Base-by-base conservation (phyloP, 2,329 filamentous ascomycete species). In the Diaporthe citri region DNA sequence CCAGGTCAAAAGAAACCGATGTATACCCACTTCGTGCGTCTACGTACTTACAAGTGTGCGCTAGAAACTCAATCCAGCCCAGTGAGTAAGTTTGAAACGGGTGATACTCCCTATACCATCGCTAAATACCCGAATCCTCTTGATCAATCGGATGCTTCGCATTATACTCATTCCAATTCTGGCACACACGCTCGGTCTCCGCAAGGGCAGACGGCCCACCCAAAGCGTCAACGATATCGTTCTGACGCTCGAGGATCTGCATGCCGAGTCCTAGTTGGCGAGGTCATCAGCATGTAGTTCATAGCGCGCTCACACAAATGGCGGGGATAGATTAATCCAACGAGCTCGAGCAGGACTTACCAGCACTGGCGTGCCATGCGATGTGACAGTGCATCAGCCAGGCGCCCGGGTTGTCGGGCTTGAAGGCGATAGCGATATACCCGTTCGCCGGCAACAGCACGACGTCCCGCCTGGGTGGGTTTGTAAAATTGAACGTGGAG, bases 371-470 rank as follows among this genome's bases (percentile, higher is more conserved):
- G 76, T 89, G 87, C 86, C 83, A 86, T 22, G 83, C 82, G 72
- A 86, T 86, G 75, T 86, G 84, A 77, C 84, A 85, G 74, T 86
- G 84, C 77, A 85, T 79, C 41, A 84, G 74, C 84, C 84, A 85
- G 76, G 2, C 87, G 87, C 78, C 87, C 0, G 84, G 84, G 75
- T 86, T 86, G 67, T 86, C 84, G 2, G 81, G 79, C 62, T 79
- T 80, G 78, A 85, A 85, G 0, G 83, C 83, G 28, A 86, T 78
- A 22, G 85, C 80, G 56, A 86, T 76, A 46, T 83, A 84, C 1
- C 84, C 84, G 4, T 77, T 77, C 0, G 77, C 77, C 0, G 84
- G 84, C 51, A 86, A 75, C 8, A 82, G 80, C 13, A 82, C 81
- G 2, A 83, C 82, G 71, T 86, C 84, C 12, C 84, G 80, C 48